A percentile compares a stretch with the other conserved stretches of the same genome.
Conservation (phyloP, 495 filamentous ascomycete species). For the Elaphomyces granulatus region DNA sequence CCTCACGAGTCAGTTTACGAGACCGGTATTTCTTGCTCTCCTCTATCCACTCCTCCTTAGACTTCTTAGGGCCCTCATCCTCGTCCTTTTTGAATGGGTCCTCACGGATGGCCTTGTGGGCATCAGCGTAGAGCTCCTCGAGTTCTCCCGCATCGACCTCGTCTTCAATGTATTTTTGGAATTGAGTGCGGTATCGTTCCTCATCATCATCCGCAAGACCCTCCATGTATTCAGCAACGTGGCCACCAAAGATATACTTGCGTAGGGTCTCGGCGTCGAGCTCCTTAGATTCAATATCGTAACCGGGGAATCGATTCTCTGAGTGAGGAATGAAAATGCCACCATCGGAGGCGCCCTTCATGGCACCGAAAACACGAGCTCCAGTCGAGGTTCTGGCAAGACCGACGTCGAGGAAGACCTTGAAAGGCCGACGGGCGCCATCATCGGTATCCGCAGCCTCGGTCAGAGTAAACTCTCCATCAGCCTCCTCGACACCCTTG, state of each 20-base stretch:
- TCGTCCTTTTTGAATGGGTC: constrained; percentile 93
- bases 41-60: constrained; percentile 91
- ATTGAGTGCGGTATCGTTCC: constrained; percentile 98
- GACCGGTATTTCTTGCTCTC: constrained; percentile 81
- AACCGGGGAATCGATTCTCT: constrained; percentile 97
- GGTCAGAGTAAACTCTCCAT: constrained; percentile 87
- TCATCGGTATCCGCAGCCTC: constrained; percentile 78
- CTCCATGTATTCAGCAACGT: constrained; percentile 99
- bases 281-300: constrained; percentile 91
- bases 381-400: constrained; percentile 93
- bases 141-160: constrained; percentile 92
- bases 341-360: constrained; percentile 99
- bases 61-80: constrained; percentile 66
- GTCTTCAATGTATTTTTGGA: constrained; percentile 92
- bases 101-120: constrained; percentile 94
- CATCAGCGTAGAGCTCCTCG: constrained; percentile 91
- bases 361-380: constrained; percentile 95
- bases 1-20: constrained; percentile 58
- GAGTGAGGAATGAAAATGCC: constrained; percentile 96
- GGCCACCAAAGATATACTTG: constrained; percentile 98
- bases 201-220: constrained; percentile 98
- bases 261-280: constrained; percentile 91
- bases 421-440: constrained; percentile 88
- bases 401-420: constrained; percentile 95
- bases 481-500: constrained; percentile 81